Evolutionary conservation across 169 alveolate species (phyloP), one percentile per base, ranked within the genome.

Genomic region (Cyclospora cayetanensis): DNA sequence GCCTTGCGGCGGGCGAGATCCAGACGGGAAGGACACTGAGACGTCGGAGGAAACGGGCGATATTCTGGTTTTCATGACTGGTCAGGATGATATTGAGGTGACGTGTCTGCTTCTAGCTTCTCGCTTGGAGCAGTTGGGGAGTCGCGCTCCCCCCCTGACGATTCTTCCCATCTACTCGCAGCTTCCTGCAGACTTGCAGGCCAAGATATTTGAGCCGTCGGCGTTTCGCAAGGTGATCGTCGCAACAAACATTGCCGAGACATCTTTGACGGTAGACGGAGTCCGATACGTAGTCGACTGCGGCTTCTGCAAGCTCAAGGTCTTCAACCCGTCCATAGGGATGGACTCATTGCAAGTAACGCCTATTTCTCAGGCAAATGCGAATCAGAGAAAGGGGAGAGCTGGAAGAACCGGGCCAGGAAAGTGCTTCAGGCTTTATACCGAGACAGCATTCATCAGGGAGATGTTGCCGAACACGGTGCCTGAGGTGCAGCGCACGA

Each of bases 391-490:
- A 66, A 96, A 99, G 37, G 99, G 99, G n/a, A 97, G 99, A 92
- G 99, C 99, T 0, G 99, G 99, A 3, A 97, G 99, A 88, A 98
- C 99, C 0, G 99, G 99, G 0, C 99, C 99, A 35, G 99, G 99
- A 43, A 94, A 97, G 42, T 99, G 99, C 93, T 99, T 97, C 95
- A 97, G 99, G 68, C 95, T 99, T 90, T 99, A 99, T 95, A 98
- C 99, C 1, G 99, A 99, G 95, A 96, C 98, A 39, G 98, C 99
- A 31, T 98, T 91, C 95, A 93, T 96, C 80, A 97, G 97, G 72
- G 99, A 99, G 94, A 96, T 99, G 97, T 96, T 98, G 76, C 99
- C 98, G 93, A 98, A 97, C 95, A 98, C 97, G 94, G 98, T 99
- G 39, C 99, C 99, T 1, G 99, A 99, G 96, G 99, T 99, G 79